A percentile compares a stretch with the other conserved stretches of the same genome.
Conservation (phyloP, 2,329 filamentous ascomycete genomes). For the Aspergillus latus region DNA sequence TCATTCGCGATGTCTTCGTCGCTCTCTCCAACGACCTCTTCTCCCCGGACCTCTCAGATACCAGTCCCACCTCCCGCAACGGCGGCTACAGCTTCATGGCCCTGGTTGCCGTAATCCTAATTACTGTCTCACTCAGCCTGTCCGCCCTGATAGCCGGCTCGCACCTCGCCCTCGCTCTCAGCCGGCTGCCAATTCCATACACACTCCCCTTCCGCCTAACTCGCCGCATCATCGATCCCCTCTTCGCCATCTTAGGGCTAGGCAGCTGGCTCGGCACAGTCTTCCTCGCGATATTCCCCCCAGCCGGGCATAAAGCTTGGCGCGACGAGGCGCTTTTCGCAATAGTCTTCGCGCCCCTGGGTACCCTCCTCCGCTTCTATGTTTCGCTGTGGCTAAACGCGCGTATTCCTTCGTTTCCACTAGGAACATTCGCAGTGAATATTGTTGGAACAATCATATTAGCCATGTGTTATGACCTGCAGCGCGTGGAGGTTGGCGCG, state of each 20-base stretch:
- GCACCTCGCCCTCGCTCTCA: constrained; percentile 67
- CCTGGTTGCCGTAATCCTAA: constrained; percentile 69
- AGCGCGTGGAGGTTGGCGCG: constrained; percentile 59
- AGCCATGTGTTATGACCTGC: constrained; percentile 75
- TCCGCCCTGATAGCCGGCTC: constrained; percentile 69
- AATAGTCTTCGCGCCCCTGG: constrained; percentile 77
- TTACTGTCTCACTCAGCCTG: constrained; percentile 69
- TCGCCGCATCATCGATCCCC: constrained; percentile 63
- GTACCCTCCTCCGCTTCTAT: constrained; percentile 75
- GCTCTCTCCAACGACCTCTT: constrained; percentile 71
- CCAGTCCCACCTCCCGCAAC: constrained; percentile 53
- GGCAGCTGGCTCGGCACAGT: constrained; percentile 77
- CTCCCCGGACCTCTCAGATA: constrained; percentile 49
- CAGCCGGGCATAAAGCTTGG: constrained; percentile 63
- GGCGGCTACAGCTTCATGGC: constrained; percentile 83
- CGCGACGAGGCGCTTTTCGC: constrained; percentile 73
- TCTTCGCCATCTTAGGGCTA: constrained; percentile 64
- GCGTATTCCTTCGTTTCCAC: constrained; percentile 65
- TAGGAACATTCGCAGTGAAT: constrained; percentile 85
- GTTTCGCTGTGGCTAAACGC: constrained; percentile 69
- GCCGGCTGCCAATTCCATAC: constrained; percentile 56
- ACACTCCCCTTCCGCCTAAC: constrained; percentile 59
- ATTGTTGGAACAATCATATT: constrained; percentile 72
- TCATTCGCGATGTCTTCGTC: constrained; percentile 77
- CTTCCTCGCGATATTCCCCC: constrained; percentile 69